Evolutionary conservation across 768 basidiomycete species (phyloP), one percentile per base, ranked within the genome.

Genomic region (Suillus americanus): DNA sequence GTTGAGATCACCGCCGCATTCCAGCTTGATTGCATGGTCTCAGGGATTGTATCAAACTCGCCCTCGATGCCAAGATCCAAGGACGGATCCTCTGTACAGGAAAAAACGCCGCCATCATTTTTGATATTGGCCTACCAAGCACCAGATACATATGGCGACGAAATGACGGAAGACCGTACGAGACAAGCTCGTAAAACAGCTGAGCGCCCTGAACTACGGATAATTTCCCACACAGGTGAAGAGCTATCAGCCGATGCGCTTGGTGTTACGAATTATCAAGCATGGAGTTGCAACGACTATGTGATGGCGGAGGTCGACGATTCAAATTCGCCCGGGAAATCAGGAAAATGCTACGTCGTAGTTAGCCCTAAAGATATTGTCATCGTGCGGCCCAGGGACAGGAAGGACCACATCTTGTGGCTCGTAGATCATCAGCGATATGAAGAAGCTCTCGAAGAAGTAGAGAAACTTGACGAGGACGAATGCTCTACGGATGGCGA

Each of bases 231-330:
- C 30, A 83, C 84, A 1, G 96, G 97, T 1, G 95, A 98, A 71
- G 95, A 97, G 74, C 80, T 94, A 2, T 85, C 92, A 0, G 85
- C 89, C 2, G 97, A 99, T 74, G 92, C 90, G 1, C 82, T 99
- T 54, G 85, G 84, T 51, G 83, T 99, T 46, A 79, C 86, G 33
- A 86, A 89, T 68, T 99, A 84, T 75, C 89, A 94, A 71, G 79
- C 84, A 10, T 97, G 91, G 86, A 88, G 89, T 5, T 98, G 97
- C 74, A 95, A 95, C 69, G 97, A 99, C 73, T 99, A 99, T 71
- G 76, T 84, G 10, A 80, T 97, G 16, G 85, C 85, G 7, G 88
- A 87, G 63, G 81, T 82, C 59, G 71, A 68, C 20, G 60, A 65
- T 13, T 37, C 70, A 68, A n/a, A 66, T 65, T 30, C 65, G 59